Evolutionary conservation across 371 early-diverging fungal species (phyloP), one percentile per base, ranked within the genome.

Genomic region (Lichtheimia corymbifera): DNA sequence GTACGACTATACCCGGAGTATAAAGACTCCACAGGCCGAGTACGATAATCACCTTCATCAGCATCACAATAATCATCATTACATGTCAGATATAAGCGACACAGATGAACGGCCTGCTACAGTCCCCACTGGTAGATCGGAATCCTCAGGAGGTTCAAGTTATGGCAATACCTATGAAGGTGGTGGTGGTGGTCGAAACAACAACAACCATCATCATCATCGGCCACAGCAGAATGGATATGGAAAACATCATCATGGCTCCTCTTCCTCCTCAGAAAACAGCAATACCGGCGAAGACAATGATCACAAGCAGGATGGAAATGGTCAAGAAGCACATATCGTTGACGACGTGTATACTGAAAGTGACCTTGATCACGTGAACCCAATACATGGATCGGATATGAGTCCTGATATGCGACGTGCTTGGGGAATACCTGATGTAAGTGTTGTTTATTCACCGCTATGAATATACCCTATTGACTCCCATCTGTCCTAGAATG

Each of bases 351-450:
- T 80, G 14, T 77, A 75, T 58, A 55, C 45, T 13, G 72, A 74
- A 60, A 64, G 64, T 22, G 80, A 80, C 60, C 9, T 77, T 18
- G 66, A 71, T 0, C 59, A 63, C 50, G 63, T 70, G 0, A 60
- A 75, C 47, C 67, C 71, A 2, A 70, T 76, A 24, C 80, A 80
- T 62, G 60, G 63, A 11, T 53, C 58, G 49, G n/a, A 43, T 5
- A 15, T 77, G 42, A 71, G 67, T 11, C 63, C 68, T 9, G 50
- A 61, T 14, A 51, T 69, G n/a, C 54, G 73, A 53, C 51, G 43
- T 12, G 72, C 70, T 5, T 80, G 80, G 80, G 77, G 77, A 28
- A 60, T 80, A 50, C 80, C 80, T 22, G 67, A 69, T 58, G 74
- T 74, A 68, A 58, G 14, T 30, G n/a, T 17, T 56, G 28, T 15